phyloP scores from a whole-genome alignment of 2,329 filamentous ascomycete species.

The Alternaria sp. region DNA sequence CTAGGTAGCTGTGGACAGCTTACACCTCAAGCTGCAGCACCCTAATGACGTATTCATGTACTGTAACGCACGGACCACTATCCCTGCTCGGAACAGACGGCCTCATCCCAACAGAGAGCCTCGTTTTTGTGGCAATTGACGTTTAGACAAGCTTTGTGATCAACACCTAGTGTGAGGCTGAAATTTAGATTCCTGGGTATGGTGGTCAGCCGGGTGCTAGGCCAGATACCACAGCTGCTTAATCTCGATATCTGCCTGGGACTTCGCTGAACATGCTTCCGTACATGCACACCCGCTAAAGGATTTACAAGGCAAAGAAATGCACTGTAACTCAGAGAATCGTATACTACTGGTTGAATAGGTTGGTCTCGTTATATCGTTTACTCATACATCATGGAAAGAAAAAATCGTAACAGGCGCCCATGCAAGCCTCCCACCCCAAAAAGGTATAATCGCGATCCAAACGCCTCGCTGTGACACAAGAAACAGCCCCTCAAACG shows the following conservation, averaged over 20 bases:
- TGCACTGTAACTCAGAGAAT: not conserved
- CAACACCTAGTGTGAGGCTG: not conserved
- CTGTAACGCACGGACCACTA: slow-evolving; percentile 6
- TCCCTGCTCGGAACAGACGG: not conserved
- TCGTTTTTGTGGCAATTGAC: not conserved
- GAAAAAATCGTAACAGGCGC: not conserved
- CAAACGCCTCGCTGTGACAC: not conserved
- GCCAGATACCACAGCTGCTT: not conserved
- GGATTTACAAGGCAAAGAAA: not conserved
- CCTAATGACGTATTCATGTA: slow-evolving; percentile 1
- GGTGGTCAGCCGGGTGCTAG: not conserved
- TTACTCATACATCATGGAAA: not conserved
- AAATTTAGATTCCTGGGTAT: not conserved
- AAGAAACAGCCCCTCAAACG: not conserved
- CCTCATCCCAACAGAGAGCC: not conserved
- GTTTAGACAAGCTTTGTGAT: slow-evolving; percentile 12
- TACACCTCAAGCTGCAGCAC: not conserved
- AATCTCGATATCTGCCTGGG: not conserved
- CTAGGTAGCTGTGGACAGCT: not conserved
- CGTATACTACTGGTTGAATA: not conserved
- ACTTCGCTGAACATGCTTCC: not conserved
- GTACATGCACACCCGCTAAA: not conserved
- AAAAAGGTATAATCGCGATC: not conserved
- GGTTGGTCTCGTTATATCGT: slow-evolving; percentile 2
- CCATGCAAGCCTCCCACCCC: not conserved